Percentiles rank a stretch among this genome's conserved stretches.
phyloP scores from a whole-genome alignment of 345 rosid genomes.

The Brassica incana region DNA sequence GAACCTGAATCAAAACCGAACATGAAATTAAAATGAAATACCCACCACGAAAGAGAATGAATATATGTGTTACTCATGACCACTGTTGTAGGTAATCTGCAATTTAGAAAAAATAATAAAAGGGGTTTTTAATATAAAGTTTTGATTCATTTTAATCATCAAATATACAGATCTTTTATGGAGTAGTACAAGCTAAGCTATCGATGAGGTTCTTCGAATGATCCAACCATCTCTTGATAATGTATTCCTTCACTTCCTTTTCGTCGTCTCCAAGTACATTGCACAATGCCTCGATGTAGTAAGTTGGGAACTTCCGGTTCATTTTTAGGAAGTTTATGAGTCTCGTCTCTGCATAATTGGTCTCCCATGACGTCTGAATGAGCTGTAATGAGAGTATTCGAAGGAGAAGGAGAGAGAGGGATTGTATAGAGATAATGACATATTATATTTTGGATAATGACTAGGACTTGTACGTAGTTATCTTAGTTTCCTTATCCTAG shows the following conservation, averaged over 20 bases:
- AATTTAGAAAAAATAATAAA: too few species aligned
- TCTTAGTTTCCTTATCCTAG: too few species aligned
- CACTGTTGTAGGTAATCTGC: too few species aligned
- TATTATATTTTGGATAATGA: too few species aligned
- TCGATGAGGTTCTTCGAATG: not conserved
- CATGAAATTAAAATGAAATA: too few species aligned
- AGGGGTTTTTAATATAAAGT: too few species aligned
- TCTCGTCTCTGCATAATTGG: not conserved
- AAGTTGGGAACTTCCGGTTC: conserved; percentile 16
- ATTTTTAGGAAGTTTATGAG: not conserved
- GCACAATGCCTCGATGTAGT: conserved; percentile 29
- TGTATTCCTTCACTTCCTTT: conserved; percentile 20
- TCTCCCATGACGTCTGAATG: not conserved
- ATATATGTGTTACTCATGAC: too few species aligned
- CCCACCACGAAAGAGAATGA: too few species aligned
- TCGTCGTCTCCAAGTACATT: conserved; percentile 16
- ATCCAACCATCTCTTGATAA: not conserved
- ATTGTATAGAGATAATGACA: too few species aligned
- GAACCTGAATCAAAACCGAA: too few species aligned
- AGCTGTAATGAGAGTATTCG: not conserved
- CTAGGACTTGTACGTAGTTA: too few species aligned
- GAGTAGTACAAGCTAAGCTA: conserved; percentile 6
- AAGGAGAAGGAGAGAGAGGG: not conserved
- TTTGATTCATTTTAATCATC: too few species aligned
- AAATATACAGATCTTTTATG: not conserved